phyloP scores from a whole-genome alignment of 306 rosid species.

The Sicyos edulis region DNA sequence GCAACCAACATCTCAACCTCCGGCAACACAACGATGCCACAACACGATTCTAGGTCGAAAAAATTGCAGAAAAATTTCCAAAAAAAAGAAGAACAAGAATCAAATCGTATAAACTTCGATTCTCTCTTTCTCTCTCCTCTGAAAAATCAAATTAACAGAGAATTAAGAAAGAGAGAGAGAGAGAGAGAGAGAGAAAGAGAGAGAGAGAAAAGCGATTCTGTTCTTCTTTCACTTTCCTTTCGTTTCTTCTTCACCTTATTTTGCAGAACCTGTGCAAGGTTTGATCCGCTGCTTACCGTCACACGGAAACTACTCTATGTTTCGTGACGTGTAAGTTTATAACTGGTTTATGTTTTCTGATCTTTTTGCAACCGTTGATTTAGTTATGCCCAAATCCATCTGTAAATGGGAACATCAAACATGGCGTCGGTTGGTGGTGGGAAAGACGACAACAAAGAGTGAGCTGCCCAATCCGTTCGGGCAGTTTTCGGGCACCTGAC shows the following conservation, averaged over 20 bases:
- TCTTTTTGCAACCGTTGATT: neutral
- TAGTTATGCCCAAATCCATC: neutral
- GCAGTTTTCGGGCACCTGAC: no score
- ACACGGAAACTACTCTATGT: no score
- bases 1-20: constrained; percentile 63
- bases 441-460: constrained; percentile 11
- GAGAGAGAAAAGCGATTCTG: constrained; percentile 36
- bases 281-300: neutral
- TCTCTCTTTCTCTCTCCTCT: constrained; percentile 34
- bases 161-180: constrained; percentile 26
- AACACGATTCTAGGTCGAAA: constrained; percentile 13
- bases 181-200: neutral
- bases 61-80: no score
- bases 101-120: constrained; percentile 19
- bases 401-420: constrained; percentile 7
- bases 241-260: neutral
- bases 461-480: constrained; percentile 12
- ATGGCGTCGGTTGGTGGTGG: constrained; percentile 19
- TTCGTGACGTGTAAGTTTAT: neutral
- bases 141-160: constrained; percentile 28
- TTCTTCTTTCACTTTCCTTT: constrained; percentile 19
- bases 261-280: neutral
- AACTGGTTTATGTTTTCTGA: neutral
- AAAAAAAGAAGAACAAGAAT: neutral
- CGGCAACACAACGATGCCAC: neutral